Conservation (phyloP, 2,329 filamentous ascomycete genomes). For the Scedosporium boydii region DNA sequence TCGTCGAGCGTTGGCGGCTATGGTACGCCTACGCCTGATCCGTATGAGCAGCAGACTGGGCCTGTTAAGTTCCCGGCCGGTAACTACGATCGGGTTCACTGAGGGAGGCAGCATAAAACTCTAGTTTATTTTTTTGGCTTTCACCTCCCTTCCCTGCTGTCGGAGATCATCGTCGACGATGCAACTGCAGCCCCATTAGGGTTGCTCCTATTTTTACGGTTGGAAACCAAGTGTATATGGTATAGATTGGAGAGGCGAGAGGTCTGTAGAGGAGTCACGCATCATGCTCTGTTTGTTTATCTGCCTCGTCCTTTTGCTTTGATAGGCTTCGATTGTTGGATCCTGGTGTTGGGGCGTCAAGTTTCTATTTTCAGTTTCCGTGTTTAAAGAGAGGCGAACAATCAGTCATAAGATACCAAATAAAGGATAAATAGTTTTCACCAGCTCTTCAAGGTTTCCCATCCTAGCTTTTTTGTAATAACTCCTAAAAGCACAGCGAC, state of each 20-base stretch:
- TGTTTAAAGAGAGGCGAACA: not conserved
- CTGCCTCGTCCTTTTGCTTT: not conserved
- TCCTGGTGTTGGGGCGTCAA: slow-evolving; percentile 5
- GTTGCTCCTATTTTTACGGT: not conserved
- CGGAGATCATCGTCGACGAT: not conserved
- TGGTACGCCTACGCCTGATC: slow-evolving; percentile 14
- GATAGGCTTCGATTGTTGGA: not conserved
- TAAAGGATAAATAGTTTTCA: slow-evolving; percentile 5
- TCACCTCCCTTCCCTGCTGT: not conserved
- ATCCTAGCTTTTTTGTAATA: slow-evolving; percentile 5
- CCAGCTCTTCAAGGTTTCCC: too few species aligned
- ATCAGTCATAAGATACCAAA: slow-evolving; percentile 4
- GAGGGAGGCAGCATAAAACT: not conserved
- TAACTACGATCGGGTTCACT: slow-evolving; percentile 41
- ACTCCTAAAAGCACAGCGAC: too few species aligned
- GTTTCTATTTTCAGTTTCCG: not conserved
- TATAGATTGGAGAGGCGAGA: not conserved
- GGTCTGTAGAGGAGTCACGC: not conserved
- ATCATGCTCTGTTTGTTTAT: not conserved
- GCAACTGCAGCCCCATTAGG: not conserved
- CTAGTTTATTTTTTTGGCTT: not conserved
- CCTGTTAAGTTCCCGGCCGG: slow-evolving; percentile 46
- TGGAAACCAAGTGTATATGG: not conserved
- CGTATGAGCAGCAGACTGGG: slow-evolving; percentile 30
- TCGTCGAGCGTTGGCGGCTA: not conserved